A percentile compares a stretch with the other conserved stretches of the same genome.
These are phyloP conservation scores for Globisporangium emineosum DNA, from an alignment of 352 stramenopile genomes.

Conservation along the genomic window DNA sequence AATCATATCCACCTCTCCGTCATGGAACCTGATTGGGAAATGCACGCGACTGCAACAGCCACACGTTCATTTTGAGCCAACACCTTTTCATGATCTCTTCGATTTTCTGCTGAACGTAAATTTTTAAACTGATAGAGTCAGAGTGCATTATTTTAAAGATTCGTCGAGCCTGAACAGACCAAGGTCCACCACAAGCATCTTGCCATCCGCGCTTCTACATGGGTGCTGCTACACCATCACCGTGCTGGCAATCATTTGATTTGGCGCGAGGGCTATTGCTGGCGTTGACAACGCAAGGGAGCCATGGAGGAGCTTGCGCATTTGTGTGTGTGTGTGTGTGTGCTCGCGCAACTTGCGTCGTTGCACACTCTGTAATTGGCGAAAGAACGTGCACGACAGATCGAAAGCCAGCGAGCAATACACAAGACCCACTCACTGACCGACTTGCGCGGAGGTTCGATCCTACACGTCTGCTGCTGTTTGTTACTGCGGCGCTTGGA, in stretches of 20 bases:
- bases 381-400: neutral
- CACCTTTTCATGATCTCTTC: neutral
- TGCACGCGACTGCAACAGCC: no score
- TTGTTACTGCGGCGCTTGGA: neutral
- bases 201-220: neutral
- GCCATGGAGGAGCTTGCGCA: neutral
- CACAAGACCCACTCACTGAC: neutral
- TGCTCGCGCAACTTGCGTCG: neutral
- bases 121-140: neutral
- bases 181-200: no score
- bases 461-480: neutral
- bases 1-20: neutral
- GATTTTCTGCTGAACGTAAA: neutral
- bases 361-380: conserved; percentile 3
- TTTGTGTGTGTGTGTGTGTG: neutral
- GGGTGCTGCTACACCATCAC: no score
- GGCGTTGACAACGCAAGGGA: neutral
- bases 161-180: no score
- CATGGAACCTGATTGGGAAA: no score
- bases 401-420: neutral
- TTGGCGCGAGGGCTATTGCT: neutral
- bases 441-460: neutral
- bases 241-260: neutral
- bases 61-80: neutral
- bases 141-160: neutral